A percentile compares a stretch with the other conserved stretches of the same genome.
Evolutionary conservation across 2,329 filamentous ascomycete species (phyloP).

Genomic region (Truncatella angustata): DNA sequence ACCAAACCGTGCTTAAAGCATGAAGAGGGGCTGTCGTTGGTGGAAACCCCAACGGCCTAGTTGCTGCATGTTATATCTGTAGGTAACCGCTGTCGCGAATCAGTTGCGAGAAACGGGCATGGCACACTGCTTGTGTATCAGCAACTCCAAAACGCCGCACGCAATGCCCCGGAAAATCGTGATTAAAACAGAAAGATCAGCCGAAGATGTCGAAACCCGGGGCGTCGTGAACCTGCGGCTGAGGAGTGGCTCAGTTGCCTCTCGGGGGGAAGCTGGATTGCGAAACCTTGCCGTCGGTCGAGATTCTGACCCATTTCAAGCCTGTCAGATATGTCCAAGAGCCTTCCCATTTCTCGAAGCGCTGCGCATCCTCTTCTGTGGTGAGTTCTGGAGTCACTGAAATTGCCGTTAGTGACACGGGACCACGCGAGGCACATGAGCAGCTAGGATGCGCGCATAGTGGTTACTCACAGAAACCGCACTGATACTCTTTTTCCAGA

Average conservation of each 20-base stretch:
- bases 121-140: constrained; percentile 18
- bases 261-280: constrained; percentile 79
- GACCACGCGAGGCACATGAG: constrained; percentile 1
- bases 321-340: constrained; percentile 78
- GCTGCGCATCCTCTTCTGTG: constrained; percentile 60
- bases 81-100: constrained; percentile 24
- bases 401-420: constrained; percentile 21
- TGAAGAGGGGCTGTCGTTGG: not conserved
- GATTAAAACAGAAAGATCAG: constrained; percentile 27
- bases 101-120: constrained; percentile 14
- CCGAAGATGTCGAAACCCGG: constrained; percentile 16
- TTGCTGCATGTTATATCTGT: constrained; percentile 20
- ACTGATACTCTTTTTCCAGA: constrained; percentile 77
- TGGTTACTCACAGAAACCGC: constrained; percentile 69
- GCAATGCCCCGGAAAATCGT: constrained; percentile 20
- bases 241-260: constrained; percentile 27
- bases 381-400: constrained; percentile 73
- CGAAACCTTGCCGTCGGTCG: constrained; percentile 60
- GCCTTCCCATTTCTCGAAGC: constrained; percentile 74
- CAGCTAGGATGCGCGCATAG: not conserved
- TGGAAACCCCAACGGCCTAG: constrained; percentile 14
- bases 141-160: constrained; percentile 22
- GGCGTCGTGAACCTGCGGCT: not conserved
- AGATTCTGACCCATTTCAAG: constrained; percentile 74
- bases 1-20: not conserved